Evolutionary conservation across 129 eudicot species (phyloP).

Genomic region (Artemisia argyi): DNA sequence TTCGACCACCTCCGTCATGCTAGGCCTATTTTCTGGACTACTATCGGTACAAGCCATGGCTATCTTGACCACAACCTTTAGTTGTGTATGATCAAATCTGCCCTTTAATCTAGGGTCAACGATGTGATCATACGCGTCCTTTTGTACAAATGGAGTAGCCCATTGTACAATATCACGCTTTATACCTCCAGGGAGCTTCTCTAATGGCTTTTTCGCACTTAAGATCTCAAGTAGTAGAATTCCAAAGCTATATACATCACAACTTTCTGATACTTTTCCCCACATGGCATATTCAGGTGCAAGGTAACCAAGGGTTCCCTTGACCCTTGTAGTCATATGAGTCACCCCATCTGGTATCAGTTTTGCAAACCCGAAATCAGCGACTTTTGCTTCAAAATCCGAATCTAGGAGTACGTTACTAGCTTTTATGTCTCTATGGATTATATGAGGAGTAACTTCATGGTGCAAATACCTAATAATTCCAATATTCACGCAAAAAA

Average conservation of each 20-base stretch:
- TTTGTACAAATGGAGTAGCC: constrained; percentile 65
- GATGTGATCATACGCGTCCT: constrained; percentile 52
- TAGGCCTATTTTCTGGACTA: constrained; percentile 67
- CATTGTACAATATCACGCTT: constrained; percentile 81
- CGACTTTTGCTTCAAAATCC: constrained; percentile 73
- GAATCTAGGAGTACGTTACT: constrained; percentile 72
- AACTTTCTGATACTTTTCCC: constrained; percentile 83
- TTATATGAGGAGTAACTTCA: constrained; percentile 78
- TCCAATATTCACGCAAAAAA: constrained; percentile 1
- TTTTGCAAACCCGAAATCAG: constrained; percentile 88
- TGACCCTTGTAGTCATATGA: constrained; percentile 76
- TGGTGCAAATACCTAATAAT: constrained; percentile 71
- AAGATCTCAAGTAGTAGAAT: constrained; percentile 66
- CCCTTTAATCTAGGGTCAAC: constrained; percentile 74
- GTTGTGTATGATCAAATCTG: constrained; percentile 42
- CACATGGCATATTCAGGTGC: constrained; percentile 93
- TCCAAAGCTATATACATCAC: constrained; percentile 86
- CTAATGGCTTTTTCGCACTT: constrained; percentile 66
- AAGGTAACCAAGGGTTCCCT: constrained; percentile 81
- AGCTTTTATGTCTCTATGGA: constrained; percentile 88
- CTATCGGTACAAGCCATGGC: constrained; percentile 66
- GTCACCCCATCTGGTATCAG: constrained; percentile 74
- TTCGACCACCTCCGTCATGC: constrained; percentile 65
- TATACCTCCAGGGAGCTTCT: constrained; percentile 64
- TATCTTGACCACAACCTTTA: constrained; percentile 47